Percentiles rank a stretch among this genome's conserved stretches.
Conservation (phyloP, 2,329 filamentous ascomycete genomes). For the Colletotrichum cuscutae region DNA sequence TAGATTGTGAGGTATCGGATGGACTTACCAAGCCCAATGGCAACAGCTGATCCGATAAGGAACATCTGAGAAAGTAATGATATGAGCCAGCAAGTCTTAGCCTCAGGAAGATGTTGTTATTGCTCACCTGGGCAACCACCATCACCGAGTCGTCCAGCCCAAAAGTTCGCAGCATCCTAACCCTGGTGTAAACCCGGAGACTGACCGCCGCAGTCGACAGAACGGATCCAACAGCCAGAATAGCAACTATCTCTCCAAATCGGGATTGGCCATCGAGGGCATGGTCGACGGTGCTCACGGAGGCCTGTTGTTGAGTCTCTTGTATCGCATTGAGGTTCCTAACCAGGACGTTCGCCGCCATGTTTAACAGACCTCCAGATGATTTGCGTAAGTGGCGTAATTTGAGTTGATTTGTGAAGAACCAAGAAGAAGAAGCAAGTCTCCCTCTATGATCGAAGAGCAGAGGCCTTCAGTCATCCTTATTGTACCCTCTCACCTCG, state of each 20-base stretch:
- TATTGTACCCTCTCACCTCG: not conserved
- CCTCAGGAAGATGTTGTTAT: not conserved
- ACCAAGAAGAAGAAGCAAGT: not conserved
- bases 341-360: not conserved
- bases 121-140: conserved; percentile 34
- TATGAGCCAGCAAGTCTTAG: not conserved
- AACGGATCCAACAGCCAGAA: conserved; percentile 38
- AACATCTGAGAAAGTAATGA: conserved; percentile 15
- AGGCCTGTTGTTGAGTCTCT: not conserved
- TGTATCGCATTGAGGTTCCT: not conserved
- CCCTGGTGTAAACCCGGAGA: conserved; percentile 38
- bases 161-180: conserved; percentile 37
- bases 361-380: not conserved
- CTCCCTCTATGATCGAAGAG: not conserved
- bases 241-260: conserved; percentile 36
- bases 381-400: not conserved
- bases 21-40: conserved; percentile 40
- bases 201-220: conserved; percentile 38
- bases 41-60: conserved; percentile 36
- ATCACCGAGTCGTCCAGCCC: conserved; percentile 40
- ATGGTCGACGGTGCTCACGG: conserved; percentile 31
- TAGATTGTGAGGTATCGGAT: not conserved
- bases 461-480: not conserved
- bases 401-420: not conserved
- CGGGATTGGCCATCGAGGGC: conserved; percentile 38